Evolutionary conservation across 495 filamentous ascomycete genomes (phyloP), one percentile per base, ranked within the genome.

Genomic region (Hypoxylon trugodes): DNA sequence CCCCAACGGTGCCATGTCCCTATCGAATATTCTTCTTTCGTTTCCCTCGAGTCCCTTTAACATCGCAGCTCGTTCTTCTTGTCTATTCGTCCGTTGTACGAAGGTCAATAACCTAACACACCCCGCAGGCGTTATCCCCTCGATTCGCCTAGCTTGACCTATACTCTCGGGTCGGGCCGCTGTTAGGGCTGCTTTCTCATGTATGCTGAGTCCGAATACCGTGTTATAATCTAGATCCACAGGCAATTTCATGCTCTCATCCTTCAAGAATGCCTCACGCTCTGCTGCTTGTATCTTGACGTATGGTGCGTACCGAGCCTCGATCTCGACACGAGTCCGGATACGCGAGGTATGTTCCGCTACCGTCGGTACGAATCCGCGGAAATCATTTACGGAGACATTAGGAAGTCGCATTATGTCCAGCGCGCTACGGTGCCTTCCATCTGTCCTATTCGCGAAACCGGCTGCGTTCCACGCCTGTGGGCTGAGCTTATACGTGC

Each of bases 121-220:
- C 0, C 85, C 88, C 2, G 79, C 76, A 0, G 88, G 86, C 25
- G 88, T 90, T 6, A 87, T 74, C 1, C 95, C 94, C 74, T 98
- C 95, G 46, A 96, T 85, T 7, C 96, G 77, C 45, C 92, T 77
- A 13, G 94, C 93, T 86, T 96, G 93, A 2, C 92, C 96, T 19
- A 98, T 76, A 45, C 83, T 94, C 69, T 92, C 90, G 4, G 95
- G 95, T 35, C 86, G 74, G 7, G 91, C 86, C 18, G 77, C 77
- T 26, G 83, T 77, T n/a, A 98, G 81, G 5, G 87, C 82, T 8
- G 80, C 75, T 65, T 81, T 84, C 79, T 98, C 96, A 61, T 92
- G 92, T 5, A 80, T 82, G 58, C 89, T 92, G 49, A 98, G 79
- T 0, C 93, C 92, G 26, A 79, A 73, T 16, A 98, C 80, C 4